These are phyloP conservation scores for Glycyrrhiza uralensis DNA, from an alignment of 306 rosid genomes.

Conservation along the genomic window DNA sequence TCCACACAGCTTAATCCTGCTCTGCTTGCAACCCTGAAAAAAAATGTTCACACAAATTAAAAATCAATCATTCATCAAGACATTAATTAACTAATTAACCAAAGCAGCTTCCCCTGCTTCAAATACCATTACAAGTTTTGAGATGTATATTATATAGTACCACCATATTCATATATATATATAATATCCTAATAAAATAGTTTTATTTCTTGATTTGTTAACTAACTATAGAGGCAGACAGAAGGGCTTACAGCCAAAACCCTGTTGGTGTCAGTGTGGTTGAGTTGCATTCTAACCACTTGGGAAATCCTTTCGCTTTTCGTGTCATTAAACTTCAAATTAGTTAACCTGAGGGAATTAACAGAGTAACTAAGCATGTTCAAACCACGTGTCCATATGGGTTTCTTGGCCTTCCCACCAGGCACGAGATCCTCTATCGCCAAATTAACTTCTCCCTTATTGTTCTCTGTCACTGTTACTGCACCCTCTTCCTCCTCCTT, in stretches of 20 bases:
- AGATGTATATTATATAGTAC: no score
- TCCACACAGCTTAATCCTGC: conserved; percentile 45
- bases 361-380: conserved; percentile 57
- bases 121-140: no score
- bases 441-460: conserved; percentile 11
- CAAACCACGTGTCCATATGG: conserved; percentile 47
- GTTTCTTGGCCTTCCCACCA: conserved; percentile 30
- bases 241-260: conserved; percentile 38
- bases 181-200: no score
- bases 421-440: conserved; percentile 55
- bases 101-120: no score
- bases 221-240: no score
- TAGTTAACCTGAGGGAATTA: conserved; percentile 41
- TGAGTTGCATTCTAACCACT: conserved; percentile 49
- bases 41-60: neutral
- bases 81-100: no score
- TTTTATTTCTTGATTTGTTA: no score
- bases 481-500: neutral
- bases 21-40: conserved; percentile 47
- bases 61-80: no score
- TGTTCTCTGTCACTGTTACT: neutral
- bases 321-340: conserved; percentile 45
- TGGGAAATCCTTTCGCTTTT: conserved; percentile 37
- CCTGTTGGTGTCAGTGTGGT: conserved; percentile 31
- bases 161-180: no score